phyloP scores from a whole-genome alignment of 2,329 filamentous ascomycete species.

The Cordyceps cicadae region DNA sequence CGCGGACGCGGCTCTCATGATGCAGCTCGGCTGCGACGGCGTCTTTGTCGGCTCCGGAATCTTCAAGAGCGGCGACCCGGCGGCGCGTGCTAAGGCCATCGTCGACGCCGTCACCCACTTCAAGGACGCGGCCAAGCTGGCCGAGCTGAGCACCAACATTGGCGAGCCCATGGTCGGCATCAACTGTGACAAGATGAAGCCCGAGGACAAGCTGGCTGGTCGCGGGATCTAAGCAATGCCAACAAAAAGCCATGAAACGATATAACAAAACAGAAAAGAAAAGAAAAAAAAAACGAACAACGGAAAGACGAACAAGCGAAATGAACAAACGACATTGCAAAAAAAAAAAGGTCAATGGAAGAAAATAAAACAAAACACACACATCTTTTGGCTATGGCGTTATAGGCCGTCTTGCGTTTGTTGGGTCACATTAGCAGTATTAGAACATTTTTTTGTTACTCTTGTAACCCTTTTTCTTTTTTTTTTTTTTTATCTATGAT shows the following conservation, averaged over 20 bases:
- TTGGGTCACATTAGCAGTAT: neutral
- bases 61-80: constrained; percentile 91
- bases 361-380: neutral
- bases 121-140: constrained; percentile 74
- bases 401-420: neutral
- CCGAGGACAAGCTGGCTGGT: constrained; percentile 73
- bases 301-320: too few species aligned
- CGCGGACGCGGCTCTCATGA: constrained; percentile 91
- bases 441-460: neutral
- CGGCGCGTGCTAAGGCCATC: constrained; percentile 85
- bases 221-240: constrained; percentile 62
- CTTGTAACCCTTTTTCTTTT: neutral
- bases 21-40: constrained; percentile 96
- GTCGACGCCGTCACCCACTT: constrained; percentile 90
- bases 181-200: constrained; percentile 70
- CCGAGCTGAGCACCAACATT: constrained; percentile 76
- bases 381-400: neutral
- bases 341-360: neutral
- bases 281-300: neutral
- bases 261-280: too few species aligned
- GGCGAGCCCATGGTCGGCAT: constrained; percentile 99
- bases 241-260: too few species aligned
- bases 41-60: constrained; percentile 96
- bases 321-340: neutral
- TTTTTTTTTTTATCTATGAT: too few species aligned